Conservation (phyloP, 179 eudicot species). For the Nepenthes alata region DNA sequence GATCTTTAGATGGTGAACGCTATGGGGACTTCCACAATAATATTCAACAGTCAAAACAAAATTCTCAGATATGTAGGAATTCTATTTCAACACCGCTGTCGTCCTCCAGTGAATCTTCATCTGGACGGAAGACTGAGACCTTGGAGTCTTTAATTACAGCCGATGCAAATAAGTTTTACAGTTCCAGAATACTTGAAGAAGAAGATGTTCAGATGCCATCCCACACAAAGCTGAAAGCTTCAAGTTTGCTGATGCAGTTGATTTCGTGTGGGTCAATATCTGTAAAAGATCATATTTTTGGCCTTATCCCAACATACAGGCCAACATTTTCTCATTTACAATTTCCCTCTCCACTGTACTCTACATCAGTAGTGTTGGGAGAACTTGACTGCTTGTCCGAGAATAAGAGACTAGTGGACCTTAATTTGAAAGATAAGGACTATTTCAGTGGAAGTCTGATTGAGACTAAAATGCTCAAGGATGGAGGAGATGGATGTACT, state of each 20-base stretch:
- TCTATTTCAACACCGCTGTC: constrained; percentile 48
- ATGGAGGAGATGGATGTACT: constrained; percentile 31
- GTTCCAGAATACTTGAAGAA: constrained; percentile 54
- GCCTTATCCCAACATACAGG: constrained; percentile 62
- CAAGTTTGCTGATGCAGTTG: constrained; percentile 74
- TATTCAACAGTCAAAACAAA: constrained; percentile 15
- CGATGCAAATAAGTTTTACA: constrained; percentile 64
- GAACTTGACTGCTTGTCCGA: constrained; percentile 76
- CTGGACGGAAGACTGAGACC: constrained; percentile 67
- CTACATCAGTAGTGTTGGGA: constrained; percentile 69
- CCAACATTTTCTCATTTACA: constrained; percentile 62
- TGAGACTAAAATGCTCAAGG: constrained; percentile 61
- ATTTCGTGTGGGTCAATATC: constrained; percentile 90
- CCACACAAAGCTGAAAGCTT: constrained; percentile 52
- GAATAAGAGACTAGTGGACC: constrained; percentile 54
- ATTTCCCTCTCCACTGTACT: constrained; percentile 74
- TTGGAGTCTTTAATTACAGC: constrained; percentile 78
- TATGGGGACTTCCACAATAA: constrained; percentile 20
- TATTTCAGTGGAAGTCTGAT: constrained; percentile 91
- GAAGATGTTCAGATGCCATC: constrained; percentile 40
- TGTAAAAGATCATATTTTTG: constrained; percentile 88
- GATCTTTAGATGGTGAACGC: constrained; percentile 26
- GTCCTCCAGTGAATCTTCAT: constrained; percentile 60
- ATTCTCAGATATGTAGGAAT: constrained; percentile 22
- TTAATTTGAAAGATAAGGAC: constrained; percentile 75